A percentile compares a stretch with the other conserved stretches of the same genome.
Conservation (phyloP, 305 asterid species). For the Fraxinus greggii region DNA sequence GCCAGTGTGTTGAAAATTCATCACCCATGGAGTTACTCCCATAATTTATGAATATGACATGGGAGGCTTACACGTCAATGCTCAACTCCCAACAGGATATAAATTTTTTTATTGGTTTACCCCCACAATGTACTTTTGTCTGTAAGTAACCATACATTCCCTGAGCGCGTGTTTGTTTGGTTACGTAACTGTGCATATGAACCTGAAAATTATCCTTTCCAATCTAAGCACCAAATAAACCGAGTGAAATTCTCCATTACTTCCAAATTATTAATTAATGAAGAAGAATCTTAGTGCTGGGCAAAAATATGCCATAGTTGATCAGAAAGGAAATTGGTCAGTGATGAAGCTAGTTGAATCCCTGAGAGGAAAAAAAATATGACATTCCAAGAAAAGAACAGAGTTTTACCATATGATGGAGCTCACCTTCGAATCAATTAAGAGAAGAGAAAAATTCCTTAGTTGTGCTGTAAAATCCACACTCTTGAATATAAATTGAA, state of each 20-base stretch:
- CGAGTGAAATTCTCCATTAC: neutral
- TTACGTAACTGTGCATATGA: neutral
- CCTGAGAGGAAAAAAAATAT: conserved; percentile 2
- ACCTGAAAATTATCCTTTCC: neutral
- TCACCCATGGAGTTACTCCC: neutral
- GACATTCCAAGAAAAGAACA: neutral
- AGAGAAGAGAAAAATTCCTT: conserved; percentile 65
- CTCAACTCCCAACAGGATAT: neutral
- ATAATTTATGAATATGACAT: neutral
- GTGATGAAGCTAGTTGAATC: neutral
- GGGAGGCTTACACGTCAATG: neutral
- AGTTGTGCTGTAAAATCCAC: conserved; percentile 55
- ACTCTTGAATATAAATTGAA: conserved; percentile 40
- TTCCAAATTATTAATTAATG: neutral
- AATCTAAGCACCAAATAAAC: conserved; percentile 7
- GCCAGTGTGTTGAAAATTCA: neutral
- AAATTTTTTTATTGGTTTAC: neutral
- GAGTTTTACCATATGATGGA: neutral
- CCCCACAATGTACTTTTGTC: neutral
- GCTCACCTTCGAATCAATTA: conserved; percentile 83
- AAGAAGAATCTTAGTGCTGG: neutral
- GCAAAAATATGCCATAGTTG: neutral
- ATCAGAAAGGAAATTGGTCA: neutral
- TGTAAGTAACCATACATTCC: neutral
- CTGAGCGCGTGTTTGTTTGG: neutral